These are phyloP conservation scores for Colletotrichum sidae DNA, from an alignment of 2,329 filamentous ascomycete genomes.

Conservation along the genomic window DNA sequence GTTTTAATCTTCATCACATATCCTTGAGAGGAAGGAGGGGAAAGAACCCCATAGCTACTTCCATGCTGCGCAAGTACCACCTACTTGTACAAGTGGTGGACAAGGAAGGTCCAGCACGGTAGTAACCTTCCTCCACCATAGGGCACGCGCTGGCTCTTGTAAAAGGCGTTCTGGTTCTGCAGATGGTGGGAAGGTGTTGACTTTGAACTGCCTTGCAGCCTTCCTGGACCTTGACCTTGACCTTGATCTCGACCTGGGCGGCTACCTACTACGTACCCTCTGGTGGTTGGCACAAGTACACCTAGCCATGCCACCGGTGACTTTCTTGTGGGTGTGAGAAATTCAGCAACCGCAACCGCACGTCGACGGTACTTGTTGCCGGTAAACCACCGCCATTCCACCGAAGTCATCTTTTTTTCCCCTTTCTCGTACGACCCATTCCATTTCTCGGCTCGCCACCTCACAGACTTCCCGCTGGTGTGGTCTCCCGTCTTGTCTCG, in stretches of 20 bases:
- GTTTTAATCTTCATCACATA: conserved; percentile 13
- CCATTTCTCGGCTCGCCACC: neutral
- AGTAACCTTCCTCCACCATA: conserved; percentile 26
- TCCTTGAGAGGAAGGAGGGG: conserved; percentile 27
- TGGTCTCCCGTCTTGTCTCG: conserved; percentile 5
- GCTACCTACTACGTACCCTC: too few relatives aligned
- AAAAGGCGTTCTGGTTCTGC: conserved; percentile 10
- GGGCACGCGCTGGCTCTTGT: conserved; percentile 6
- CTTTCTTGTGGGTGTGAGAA: too few relatives aligned
- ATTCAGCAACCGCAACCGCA: neutral
- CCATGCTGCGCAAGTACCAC: too few relatives aligned
- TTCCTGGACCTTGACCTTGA: too few relatives aligned
- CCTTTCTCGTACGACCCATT: neutral
- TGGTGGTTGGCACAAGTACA: too few relatives aligned
- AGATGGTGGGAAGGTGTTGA: conserved; percentile 17
- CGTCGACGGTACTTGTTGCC: conserved; percentile 15
- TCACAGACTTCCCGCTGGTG: neutral
- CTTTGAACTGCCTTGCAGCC: too few relatives aligned
- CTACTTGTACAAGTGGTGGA: neutral
- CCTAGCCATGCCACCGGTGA: too few relatives aligned
- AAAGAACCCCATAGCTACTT: neutral
- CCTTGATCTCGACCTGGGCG: too few relatives aligned
- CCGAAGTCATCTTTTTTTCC: neutral
- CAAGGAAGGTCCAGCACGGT: conserved; percentile 15
- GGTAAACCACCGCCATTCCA: conserved; percentile 23